Base-by-base conservation (phyloP, 345 rosid genomes). In the Anacardium occidentale region DNA sequence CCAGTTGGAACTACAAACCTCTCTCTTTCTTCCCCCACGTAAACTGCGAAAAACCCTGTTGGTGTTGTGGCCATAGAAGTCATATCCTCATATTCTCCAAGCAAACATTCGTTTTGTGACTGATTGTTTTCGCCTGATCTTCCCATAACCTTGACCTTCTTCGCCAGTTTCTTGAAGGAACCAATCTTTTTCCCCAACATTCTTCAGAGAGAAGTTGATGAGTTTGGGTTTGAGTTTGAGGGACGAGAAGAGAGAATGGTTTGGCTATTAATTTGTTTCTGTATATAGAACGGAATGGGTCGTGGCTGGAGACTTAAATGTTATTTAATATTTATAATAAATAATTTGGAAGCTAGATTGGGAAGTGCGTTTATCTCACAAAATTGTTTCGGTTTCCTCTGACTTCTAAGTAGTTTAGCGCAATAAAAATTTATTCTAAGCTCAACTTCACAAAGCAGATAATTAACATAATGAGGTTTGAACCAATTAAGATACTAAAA, bases 121-220 rank as follows among this genome's bases (percentile, higher is more conserved):
- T 69, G 75, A 67, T 75, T 62, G 12, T 40, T 25, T 15, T 54
- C 60, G 50, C 59, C 72, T 48, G 80, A 69, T 44, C 78, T 75
- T 32, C 84, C 76, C 59, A 69, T 84, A 11, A 69, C 87, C 79
- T 84, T 91, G 78, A 85, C 88, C 72, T 85, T 94, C 87, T 81
- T 90, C 32, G 95, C 95, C 26, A 94, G 80, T 22, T 89, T 92
- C 89, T 88, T 90, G 80, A 94, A 87, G 1, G 93, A 87, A 37
- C 65, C 84, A 72, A 90, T 88, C 82, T 87, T 88, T 75, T 86
- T 87, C 3, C 93, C 86, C 44, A 92, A 37, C 91, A 94, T 88
- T 64, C 83, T 79, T n/a, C 0, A 4, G n/a, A 0, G 52, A 34
- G 25, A 55, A 53, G 71, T 25, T 9, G 40, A 52, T 42, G 26